Conservation (phyloP, 2,329 filamentous ascomycete species). For the Ceratocystiopsis brevicomis region DNA sequence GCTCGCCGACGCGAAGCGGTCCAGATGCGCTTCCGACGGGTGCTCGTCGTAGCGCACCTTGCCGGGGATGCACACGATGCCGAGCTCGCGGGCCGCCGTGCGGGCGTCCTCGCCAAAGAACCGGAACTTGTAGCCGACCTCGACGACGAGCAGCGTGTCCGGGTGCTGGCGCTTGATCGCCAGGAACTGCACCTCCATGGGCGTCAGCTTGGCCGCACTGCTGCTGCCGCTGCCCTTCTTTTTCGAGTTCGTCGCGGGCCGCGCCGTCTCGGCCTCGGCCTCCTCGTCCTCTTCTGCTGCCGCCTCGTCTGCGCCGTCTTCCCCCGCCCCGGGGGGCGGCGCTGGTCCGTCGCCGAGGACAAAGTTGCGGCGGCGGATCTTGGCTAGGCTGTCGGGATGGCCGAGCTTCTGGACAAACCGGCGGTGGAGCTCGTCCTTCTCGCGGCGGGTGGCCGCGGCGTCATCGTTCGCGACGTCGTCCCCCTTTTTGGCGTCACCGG, state of each 20-base stretch:
- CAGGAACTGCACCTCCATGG: conserved; percentile 81
- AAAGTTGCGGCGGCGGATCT: conserved; percentile 42
- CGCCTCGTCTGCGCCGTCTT: conserved; percentile 24
- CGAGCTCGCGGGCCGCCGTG: conserved; percentile 70
- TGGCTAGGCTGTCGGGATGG: conserved; percentile 59
- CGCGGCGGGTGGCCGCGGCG: conserved; percentile 24
- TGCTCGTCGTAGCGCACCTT: conserved; percentile 92
- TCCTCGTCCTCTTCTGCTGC: conserved; percentile 39
- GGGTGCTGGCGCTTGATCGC: conserved; percentile 84
- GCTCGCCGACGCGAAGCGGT: conserved; percentile 85
- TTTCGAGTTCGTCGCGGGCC: conserved; percentile 26
- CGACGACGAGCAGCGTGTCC: conserved; percentile 78
- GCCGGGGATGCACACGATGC: conserved; percentile 91
- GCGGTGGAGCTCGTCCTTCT: conserved; percentile 55
- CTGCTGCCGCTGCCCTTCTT: conserved; percentile 30
- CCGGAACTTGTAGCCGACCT: conserved; percentile 94
- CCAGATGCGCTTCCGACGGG: conserved; percentile 76
- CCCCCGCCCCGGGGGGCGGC: conserved; percentile 43
- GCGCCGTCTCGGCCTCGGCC: conserved; percentile 24
- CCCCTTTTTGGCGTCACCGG: no score
- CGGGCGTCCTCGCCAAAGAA: conserved; percentile 95
- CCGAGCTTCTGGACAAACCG: conserved; percentile 85
- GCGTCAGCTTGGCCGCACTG: conserved; percentile 67
- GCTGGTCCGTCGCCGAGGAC: conserved; percentile 24
- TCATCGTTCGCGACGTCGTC: conserved; percentile 12